Conservation (phyloP, 2,329 filamentous ascomycete genomes). For the Lachnellula subtilissima region DNA sequence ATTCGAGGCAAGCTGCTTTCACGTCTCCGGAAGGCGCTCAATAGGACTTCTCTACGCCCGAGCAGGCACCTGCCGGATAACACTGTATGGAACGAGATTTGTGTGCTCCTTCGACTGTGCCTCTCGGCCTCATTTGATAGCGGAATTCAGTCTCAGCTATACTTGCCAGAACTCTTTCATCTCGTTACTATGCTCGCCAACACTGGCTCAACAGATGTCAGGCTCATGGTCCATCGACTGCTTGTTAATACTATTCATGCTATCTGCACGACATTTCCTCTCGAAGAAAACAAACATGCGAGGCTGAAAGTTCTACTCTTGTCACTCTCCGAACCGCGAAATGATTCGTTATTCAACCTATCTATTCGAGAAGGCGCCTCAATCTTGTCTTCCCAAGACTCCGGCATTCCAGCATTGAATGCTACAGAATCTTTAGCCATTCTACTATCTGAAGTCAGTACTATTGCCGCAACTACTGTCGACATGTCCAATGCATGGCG, state of each 20-base stretch:
- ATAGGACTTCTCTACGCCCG: constrained; percentile 61
- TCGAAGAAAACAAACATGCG: constrained; percentile 50
- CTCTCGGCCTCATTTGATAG: constrained; percentile 64
- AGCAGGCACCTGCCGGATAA: constrained; percentile 63
- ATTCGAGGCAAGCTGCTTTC: constrained; percentile 62
- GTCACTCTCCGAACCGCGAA: constrained; percentile 54
- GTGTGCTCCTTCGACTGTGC: constrained; percentile 61
- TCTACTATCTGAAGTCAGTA: constrained; percentile 59
- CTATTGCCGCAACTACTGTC: constrained; percentile 57
- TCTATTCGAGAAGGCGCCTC: constrained; percentile 49
- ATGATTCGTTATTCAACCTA: constrained; percentile 52
- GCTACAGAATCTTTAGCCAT: constrained; percentile 58
- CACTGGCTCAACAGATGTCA: constrained; percentile 53
- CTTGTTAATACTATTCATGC: constrained; percentile 65
- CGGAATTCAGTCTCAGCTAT: constrained; percentile 62
- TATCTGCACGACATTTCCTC: constrained; percentile 58
- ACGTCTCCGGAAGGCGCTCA: constrained; percentile 61
- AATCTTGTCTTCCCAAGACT: constrained; percentile 50
- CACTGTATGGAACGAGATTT: constrained; percentile 64
- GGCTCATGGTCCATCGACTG: constrained; percentile 56
- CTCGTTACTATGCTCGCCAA: constrained; percentile 67
- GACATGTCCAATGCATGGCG: constrained; percentile 66
- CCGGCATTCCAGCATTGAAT: constrained; percentile 31
- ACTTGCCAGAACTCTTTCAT: constrained; percentile 65
- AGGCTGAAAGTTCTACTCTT: constrained; percentile 50